Evolutionary conservation across 2,329 filamentous ascomycete species (phyloP).

Genomic region (Epichloe gansuensis): DNA sequence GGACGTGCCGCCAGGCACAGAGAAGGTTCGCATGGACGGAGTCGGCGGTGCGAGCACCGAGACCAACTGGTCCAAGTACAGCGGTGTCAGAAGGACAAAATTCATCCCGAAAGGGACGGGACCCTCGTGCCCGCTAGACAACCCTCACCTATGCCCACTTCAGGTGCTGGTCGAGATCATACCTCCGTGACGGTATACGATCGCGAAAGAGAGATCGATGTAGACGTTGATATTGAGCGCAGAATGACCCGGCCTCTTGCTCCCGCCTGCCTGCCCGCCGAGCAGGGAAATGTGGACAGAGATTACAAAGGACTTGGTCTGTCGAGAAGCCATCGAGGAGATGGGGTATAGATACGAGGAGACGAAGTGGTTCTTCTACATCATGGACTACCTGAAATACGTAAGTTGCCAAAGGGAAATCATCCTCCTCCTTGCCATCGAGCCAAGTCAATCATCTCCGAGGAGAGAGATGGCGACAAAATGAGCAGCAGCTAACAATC

Average conservation of each 20-base stretch:
- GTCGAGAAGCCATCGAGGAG: constrained; percentile 74
- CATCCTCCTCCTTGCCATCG: not conserved
- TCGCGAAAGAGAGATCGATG: constrained; percentile 36
- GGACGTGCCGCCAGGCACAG: constrained; percentile 73
- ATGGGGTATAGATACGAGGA: constrained; percentile 84
- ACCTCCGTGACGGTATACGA: constrained; percentile 36
- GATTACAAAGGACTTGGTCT: constrained; percentile 85
- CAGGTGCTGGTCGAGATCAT: constrained; percentile 21
- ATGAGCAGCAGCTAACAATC: not conserved
- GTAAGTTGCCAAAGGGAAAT: constrained; percentile 43
- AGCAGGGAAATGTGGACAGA: constrained; percentile 82
- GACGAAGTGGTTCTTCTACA: constrained; percentile 79
- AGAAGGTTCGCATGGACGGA: constrained; percentile 72
- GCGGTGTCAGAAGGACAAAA: constrained; percentile 61
- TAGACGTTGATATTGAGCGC: constrained; percentile 44
- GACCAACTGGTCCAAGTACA: constrained; percentile 68
- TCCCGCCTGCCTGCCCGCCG: constrained; percentile 27
- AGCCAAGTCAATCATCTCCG: not conserved
- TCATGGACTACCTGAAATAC: constrained; percentile 79
- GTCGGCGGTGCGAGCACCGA: constrained; percentile 63
- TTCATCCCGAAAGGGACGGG: constrained; percentile 56
- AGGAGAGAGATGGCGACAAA: not conserved
- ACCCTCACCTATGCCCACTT: constrained; percentile 13
- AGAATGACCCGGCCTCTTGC: constrained; percentile 25
- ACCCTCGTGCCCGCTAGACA: constrained; percentile 16